Evolutionary conservation across 192 early-diverging fungal genomes (phyloP).

Genomic region (Entomortierella chlamydospora): DNA sequence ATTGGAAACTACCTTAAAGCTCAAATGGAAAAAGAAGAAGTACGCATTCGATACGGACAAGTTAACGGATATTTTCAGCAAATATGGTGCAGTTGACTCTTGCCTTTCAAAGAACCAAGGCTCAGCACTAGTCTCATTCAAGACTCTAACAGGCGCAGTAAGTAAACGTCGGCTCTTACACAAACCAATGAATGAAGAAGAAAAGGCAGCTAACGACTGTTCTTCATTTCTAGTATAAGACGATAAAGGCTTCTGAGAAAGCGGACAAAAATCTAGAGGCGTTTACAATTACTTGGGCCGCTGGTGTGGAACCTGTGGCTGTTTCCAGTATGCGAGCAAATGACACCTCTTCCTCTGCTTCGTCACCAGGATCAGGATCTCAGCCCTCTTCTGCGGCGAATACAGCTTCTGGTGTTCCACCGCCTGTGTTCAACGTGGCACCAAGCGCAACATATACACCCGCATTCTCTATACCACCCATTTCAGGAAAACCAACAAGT

Average conservation of each 20-base stretch:
- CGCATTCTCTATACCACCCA: slow-evolving; percentile 17
- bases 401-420: background rate
- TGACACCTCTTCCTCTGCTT: slow-evolving; percentile 4
- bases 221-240: slow-evolving; percentile 47
- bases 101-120: slow-evolving; percentile 57
- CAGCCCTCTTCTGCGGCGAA: background rate
- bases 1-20: slow-evolving; percentile 57
- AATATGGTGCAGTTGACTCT: slow-evolving; percentile 57
- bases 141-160: slow-evolving; percentile 61
- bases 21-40: slow-evolving; percentile 66
- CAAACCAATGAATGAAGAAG: too few relatives aligned
- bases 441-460: slow-evolving; percentile 8
- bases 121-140: slow-evolving; percentile 57
- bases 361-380: slow-evolving; percentile 8
- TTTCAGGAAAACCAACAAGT: background rate
- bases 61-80: slow-evolving; percentile 40
- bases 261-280: slow-evolving; percentile 30
- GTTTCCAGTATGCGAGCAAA: slow-evolving; percentile 49
- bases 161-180: too few relatives aligned
- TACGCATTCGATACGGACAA: slow-evolving; percentile 43
- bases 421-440: slow-evolving; percentile 27
- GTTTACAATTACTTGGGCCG: slow-evolving; percentile 63
- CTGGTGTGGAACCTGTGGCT: slow-evolving; percentile 51
- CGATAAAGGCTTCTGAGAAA: slow-evolving; percentile 50
- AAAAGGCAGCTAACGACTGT: background rate